A percentile compares a stretch with the other conserved stretches of the same genome.
phyloP scores from a whole-genome alignment of 2,329 filamentous ascomycete genomes.

The Cercospora canescens region DNA sequence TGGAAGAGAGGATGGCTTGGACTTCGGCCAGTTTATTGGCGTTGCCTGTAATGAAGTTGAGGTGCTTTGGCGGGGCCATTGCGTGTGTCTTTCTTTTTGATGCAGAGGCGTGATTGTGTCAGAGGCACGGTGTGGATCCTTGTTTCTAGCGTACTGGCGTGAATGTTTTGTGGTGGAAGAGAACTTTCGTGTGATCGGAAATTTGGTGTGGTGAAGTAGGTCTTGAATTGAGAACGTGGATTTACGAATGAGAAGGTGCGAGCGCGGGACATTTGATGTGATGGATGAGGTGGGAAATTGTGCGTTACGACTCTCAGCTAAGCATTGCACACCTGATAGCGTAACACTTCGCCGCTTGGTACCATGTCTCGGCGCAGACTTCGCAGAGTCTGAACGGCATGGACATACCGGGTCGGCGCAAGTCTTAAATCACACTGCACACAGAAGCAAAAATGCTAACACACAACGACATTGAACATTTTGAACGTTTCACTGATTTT shows the following conservation, averaged over 20 bases:
- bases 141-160: background rate
- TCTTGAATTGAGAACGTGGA: background rate
- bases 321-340: background rate
- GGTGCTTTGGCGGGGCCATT: slow-evolving; percentile 43
- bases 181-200: background rate
- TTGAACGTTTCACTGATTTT: slow-evolving; percentile 29
- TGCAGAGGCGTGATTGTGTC: background rate
- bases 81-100: background rate
- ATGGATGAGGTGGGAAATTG: background rate
- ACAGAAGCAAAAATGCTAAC: background rate
- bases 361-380: background rate
- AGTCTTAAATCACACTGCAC: background rate
- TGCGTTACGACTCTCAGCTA: background rate
- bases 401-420: background rate
- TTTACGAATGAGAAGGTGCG: background rate
- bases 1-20: slow-evolving; percentile 75
- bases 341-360: background rate
- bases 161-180: background rate
- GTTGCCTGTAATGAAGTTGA: slow-evolving; percentile 98
- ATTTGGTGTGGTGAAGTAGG: background rate
- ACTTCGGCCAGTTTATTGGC: slow-evolving; percentile 91
- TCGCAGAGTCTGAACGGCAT: background rate
- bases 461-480: slow-evolving; percentile 17
- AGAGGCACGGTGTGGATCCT: background rate
- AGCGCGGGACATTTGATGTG: background rate